Evolutionary conservation across 495 filamentous ascomycete genomes (phyloP), one percentile per base, ranked within the genome.

Genomic region (Sabuloglossum arenarium): DNA sequence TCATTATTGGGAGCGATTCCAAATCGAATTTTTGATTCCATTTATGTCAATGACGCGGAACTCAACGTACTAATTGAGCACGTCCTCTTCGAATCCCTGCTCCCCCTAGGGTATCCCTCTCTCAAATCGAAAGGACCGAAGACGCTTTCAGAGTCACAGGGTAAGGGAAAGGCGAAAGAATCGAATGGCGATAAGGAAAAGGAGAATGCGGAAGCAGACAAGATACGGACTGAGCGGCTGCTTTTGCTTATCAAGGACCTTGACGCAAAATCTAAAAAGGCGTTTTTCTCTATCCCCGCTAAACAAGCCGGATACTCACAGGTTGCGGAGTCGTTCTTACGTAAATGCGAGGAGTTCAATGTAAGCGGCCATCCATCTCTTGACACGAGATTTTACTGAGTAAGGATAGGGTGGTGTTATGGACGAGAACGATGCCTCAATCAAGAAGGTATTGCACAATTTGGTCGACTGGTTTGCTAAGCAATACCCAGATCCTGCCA

Each of bases 21-120:
- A 12, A 82, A 81, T 1, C 88, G 80, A 62, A 88, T 97, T 37
- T 79, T 94, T 55, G 87, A 88, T 61, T 80, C 85, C 0, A 85
- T 82, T 59, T 99, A 94, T 63, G 83, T 89, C 47, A 96, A 96
- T 64, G 88, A 96, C 63, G 70, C 71, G 4, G 88, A 94, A 58
- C 78, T 96, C 54, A 89, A 88, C 65, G 75, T 84, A 23, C 69
- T 88, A 49, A 73, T 96, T 31, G 89, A 96, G 58, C 79, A 80
- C 23, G 85, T 90, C n/a, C 67, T 94, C 43, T 93, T 81, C 66
- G 88, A 95, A 58, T 81, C 78, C 29, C 73, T 99, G 27, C 72
- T 97, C 14, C 93, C 91, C 10, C 72, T 97, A 0, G 76, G 71
- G 29, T 98, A 89, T 61, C 91, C 91, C 11, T 83, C 86, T 0